Evolutionary conservation across 2,329 filamentous ascomycete species (phyloP), one percentile per base, ranked within the genome.

Genomic region (Hymenoscyphus occultus): DNA sequence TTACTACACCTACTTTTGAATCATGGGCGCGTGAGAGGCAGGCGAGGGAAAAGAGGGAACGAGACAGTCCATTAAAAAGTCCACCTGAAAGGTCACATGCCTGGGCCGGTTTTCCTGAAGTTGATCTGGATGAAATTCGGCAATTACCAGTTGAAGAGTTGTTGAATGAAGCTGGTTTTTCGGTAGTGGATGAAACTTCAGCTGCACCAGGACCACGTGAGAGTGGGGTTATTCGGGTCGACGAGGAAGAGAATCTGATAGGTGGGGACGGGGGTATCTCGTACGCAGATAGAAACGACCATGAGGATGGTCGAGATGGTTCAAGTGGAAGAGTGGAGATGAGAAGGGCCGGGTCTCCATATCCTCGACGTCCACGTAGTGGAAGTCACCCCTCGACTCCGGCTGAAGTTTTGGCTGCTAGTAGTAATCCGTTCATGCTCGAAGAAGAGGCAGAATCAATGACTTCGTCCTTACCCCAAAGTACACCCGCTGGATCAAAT

Each of bases 1-100:
- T 86, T 58, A 79, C 80, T 35, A 73, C 76, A 1, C 74, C 84
- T 10, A 76, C 79, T 3, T 73, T 79, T 60, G 73, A 77, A 31
- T 64, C 69, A n/a, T 75, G 74, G 68, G 71, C 75, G 31, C 62
- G 67, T 35, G 66, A 66, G 31, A 64, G 65, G 57, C 63, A 71
- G 19, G 61, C 67, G 35, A 42, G 62, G 32, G 64, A 64, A 60
- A 56, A 35, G 22, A 56, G 45, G 48, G 48, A 62, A 51, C 39
- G 57, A 59, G 56, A 56, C 14, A 32, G 28, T 14, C 19, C 31
- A 39, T 61, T 13, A 40, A n/a, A 10, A 28, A 42, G 28, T 57
- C 32, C 32, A 16, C 3, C 59, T 62, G 59, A 65, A 48, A 6
- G 56, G 32, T 59, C 59, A 7, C 63, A 39, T 10, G 61, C 64